phyloP scores from a whole-genome alignment of 768 basidiomycete genomes.

The Pleurotus platypus region DNA sequence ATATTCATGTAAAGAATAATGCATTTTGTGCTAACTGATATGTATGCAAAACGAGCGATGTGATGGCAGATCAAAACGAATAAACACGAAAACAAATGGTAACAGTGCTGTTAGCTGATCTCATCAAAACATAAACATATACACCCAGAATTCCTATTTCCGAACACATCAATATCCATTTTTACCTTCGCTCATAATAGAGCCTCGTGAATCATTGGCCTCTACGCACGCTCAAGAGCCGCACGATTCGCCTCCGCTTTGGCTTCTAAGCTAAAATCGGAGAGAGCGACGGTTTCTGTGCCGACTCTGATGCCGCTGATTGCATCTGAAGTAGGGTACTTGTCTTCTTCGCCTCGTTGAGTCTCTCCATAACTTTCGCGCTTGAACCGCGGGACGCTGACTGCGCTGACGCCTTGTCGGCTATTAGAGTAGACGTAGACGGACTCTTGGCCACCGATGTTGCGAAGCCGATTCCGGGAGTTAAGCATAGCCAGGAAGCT shows the following conservation, averaged over 20 bases:
- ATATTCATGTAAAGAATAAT: too few species aligned
- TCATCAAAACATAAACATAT: too few species aligned
- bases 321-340: not conserved
- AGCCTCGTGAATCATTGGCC: too few species aligned
- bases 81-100: too few species aligned
- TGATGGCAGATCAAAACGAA: too few species aligned
- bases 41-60: too few species aligned
- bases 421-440: not conserved
- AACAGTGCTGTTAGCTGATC: too few species aligned
- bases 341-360: not conserved
- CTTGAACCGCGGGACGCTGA: not conserved
- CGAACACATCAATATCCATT: too few species aligned
- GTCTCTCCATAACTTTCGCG: not conserved
- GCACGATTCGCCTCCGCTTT: not conserved
- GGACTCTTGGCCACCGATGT: not conserved
- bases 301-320: not conserved
- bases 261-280: not conserved
- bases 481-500: slow-evolving; percentile 3
- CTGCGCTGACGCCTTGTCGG: not conserved
- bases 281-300: not conserved
- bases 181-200: too few species aligned
- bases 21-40: too few species aligned
- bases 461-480: slow-evolving; percentile 3
- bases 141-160: too few species aligned
- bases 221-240: not conserved